Percentiles rank a stretch among this genome's conserved stretches.
Evolutionary conservation across 192 early-diverging fungal species (phyloP).

Genomic region (Rhizophlyctis rosea): DNA sequence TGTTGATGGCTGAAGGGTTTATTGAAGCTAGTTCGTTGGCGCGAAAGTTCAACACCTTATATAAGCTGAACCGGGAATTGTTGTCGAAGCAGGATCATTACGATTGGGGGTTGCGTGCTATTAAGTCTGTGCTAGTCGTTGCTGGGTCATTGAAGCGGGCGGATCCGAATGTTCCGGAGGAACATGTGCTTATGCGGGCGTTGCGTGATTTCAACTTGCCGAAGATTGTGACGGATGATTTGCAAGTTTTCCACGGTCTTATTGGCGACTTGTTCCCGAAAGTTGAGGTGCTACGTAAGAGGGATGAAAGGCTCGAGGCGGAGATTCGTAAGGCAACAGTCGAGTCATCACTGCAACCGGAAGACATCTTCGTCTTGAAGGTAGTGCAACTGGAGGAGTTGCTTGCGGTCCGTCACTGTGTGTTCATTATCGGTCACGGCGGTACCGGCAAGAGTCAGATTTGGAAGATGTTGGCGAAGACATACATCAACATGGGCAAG

Average conservation of each 20-base stretch:
- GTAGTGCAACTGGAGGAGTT: conserved; percentile 63
- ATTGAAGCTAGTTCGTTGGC: conserved; percentile 61
- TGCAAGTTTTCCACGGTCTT: conserved; percentile 64
- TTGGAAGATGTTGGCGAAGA: conserved; percentile 65
- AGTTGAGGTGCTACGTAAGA: conserved; percentile 55
- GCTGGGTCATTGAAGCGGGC: conserved; percentile 60
- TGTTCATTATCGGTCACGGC: conserved; percentile 66
- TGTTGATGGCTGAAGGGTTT: conserved; percentile 70
- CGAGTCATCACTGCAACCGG: conserved; percentile 59
- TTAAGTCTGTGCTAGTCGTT: conserved; percentile 66
- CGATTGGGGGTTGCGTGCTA: conserved; percentile 67
- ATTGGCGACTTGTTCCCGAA: conserved; percentile 67
- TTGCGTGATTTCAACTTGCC: conserved; percentile 68
- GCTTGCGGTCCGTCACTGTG: conserved; percentile 63
- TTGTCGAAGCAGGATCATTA: conserved; percentile 70
- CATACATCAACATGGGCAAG: conserved; percentile 54
- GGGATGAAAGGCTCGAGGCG: conserved; percentile 57
- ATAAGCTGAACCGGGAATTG: conserved; percentile 61
- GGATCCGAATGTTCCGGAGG: conserved; percentile 60
- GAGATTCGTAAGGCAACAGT: conserved; percentile 64
- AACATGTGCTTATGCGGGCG: conserved; percentile 64
- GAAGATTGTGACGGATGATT: conserved; percentile 64
- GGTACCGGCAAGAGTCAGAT: conserved; percentile 64
- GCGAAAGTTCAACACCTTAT: conserved; percentile 62
- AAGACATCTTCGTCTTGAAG: conserved; percentile 64